A percentile compares a stretch with the other conserved stretches of the same genome.
Evolutionary conservation across 2,329 filamentous ascomycete genomes (phyloP).

Genomic region (Diplodia mutila): DNA sequence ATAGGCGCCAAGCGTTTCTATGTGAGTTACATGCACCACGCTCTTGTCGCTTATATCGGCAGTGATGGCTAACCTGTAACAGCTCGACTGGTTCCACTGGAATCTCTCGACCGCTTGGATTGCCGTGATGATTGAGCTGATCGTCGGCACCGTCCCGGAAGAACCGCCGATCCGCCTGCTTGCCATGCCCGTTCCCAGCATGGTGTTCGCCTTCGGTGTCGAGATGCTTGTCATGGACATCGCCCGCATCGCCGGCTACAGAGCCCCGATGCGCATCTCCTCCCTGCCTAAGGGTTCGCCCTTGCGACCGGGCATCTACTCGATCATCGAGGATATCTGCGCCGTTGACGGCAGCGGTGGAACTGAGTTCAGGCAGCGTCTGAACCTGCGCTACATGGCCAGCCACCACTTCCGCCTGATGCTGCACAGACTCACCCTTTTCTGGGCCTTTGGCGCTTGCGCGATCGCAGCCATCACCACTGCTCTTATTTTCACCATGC

Average conservation of each 20-base stretch:
- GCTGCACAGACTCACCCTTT: constrained; percentile 56
- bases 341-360: constrained; percentile 59
- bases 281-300: constrained; percentile 56
- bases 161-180: constrained; percentile 57
- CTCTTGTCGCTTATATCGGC: background rate
- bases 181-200: constrained; percentile 56
- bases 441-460: constrained; percentile 56
- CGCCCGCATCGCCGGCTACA: constrained; percentile 49
- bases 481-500: constrained; percentile 52
- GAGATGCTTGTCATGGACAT: constrained; percentile 56
- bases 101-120: constrained; percentile 59
- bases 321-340: constrained; percentile 58
- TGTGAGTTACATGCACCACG: constrained; percentile 35
- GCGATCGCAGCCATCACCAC: constrained; percentile 47
- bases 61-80: constrained; percentile 31
- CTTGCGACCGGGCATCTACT: constrained; percentile 58
- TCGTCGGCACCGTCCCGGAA: constrained; percentile 54
- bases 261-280: constrained; percentile 56
- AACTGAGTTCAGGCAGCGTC: constrained; percentile 55
- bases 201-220: constrained; percentile 57
- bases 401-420: constrained; percentile 58
- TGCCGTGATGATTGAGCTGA: constrained; percentile 60
- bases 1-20: constrained; percentile 51
- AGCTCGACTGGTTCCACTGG: constrained; percentile 63
- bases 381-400: constrained; percentile 58